A percentile compares a stretch with the other conserved stretches of the same genome.
Conservation (phyloP, 768 basidiomycete species). For the Boletellus ananas region DNA sequence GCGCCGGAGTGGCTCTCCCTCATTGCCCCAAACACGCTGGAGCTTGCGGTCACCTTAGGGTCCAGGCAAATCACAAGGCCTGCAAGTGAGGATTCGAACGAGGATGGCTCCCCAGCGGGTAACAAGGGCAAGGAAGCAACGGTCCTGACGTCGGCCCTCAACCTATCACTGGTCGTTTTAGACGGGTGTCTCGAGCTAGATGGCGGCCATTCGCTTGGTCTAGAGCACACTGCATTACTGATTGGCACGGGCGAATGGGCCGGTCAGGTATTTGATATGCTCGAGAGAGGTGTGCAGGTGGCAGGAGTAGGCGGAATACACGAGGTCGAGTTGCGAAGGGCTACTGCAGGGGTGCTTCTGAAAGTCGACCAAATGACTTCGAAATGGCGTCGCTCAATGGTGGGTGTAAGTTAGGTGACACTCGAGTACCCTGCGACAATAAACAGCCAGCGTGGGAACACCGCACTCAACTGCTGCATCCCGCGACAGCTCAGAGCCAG, state of each 20-base stretch:
- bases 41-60: conserved; percentile 79
- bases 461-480: conserved; percentile 2
- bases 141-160: conserved; percentile 71
- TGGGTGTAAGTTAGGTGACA: conserved; percentile 33
- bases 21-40: conserved; percentile 76
- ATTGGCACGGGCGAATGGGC: conserved; percentile 83
- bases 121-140: conserved; percentile 57
- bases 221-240: conserved; percentile 72
- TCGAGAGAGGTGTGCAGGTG: conserved; percentile 63
- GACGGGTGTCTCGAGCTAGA: conserved; percentile 76
- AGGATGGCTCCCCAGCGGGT: conserved; percentile 16
- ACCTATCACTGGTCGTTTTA: conserved; percentile 71
- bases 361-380: conserved; percentile 72
- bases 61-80: conserved; percentile 54
- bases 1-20: conserved; percentile 78
- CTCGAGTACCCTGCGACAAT: too few relatives aligned
- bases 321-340: conserved; percentile 58
- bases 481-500: too few relatives aligned
- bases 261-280: conserved; percentile 51
- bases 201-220: conserved; percentile 64
- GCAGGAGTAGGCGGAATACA: conserved; percentile 64
- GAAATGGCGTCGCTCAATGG: conserved; percentile 65
- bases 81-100: conserved; percentile 33
- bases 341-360: conserved; percentile 76
- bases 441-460: conserved; percentile 17